Base-by-base conservation (phyloP, 108 stramenopile species). In the Fistulifera pelliculosa region DNA sequence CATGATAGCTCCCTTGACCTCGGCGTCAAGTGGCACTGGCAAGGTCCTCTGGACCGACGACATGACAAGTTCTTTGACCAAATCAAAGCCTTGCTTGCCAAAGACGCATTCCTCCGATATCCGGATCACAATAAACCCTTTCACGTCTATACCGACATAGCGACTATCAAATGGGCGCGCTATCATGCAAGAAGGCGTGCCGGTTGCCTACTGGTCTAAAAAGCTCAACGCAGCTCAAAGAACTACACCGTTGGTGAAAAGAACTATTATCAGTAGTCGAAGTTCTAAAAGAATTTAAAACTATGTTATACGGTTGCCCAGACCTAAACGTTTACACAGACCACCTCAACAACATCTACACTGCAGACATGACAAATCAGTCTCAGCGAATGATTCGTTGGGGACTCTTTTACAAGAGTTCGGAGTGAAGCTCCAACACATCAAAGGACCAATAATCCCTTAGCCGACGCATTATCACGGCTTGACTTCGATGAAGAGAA, bases 301-400 rank as follows among this genome's bases (percentile, higher is more conserved):
- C 54, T 7, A 68, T 74, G 43, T 54, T 68, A 0, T 43, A 54
- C 5, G 23, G 54, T 15, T 45, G 47, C 19, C 40, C 31, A 19
- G 38, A 64, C 49, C 24, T 71, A n/a, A 24, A 71, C 28, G 39
- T 76, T 19, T 48, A 71, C 47, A 71, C 76, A 2, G 64, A 72
- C 45, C 76, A 76, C 38, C 45, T 62, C 38, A 76, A 76, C 45
- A 60, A 6, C 64, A 11, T 21, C 11, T 21, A 61, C 2, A 57
- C 60, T 0, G 68, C 47, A 31, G n/a, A n/a, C n/a, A 40, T 56
- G 11, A 61, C 42, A 27, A 40, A 64, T 19, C 28, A 64, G 6
- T 58, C 68, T 14, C 68, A 77, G 59, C 68, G 71, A n/a, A 67
- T 76, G 2, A 19, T 68, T 18, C 66, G 67, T n/a, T 80, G 79